Conservation (phyloP, 177 flowering plant species). For the Vitis hybrid region DNA sequence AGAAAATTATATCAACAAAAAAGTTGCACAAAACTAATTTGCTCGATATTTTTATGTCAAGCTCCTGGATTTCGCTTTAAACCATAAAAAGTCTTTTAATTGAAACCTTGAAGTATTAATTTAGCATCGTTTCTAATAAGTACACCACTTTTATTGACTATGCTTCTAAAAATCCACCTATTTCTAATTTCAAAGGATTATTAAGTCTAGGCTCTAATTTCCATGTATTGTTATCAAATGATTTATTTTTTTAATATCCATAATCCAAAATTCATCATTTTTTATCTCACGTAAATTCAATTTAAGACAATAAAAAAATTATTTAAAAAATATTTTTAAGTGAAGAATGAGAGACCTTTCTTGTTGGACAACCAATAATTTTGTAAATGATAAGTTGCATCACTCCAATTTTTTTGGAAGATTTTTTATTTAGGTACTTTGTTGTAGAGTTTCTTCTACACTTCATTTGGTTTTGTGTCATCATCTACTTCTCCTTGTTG, state of each 20-base stretch:
- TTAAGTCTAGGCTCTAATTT: not conserved
- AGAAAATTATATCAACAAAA: too few relatives aligned
- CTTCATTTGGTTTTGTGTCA: not conserved
- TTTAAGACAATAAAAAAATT: too few relatives aligned
- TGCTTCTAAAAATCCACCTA: not conserved
- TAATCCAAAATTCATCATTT: not conserved
- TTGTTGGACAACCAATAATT: not conserved
- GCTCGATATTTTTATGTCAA: not conserved
- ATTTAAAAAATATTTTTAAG: too few relatives aligned
- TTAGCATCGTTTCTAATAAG: not conserved
- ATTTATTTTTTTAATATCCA: too few relatives aligned
- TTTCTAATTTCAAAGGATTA: too few relatives aligned
- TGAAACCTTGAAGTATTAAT: too few relatives aligned
- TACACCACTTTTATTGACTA: too few relatives aligned
- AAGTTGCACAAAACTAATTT: too few relatives aligned
- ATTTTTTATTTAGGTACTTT: too few relatives aligned
- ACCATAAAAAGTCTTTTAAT: not conserved
- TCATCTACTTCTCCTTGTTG: not conserved
- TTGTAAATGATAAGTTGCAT: not conserved
- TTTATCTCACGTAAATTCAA: not conserved
- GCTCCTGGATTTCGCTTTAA: not conserved
- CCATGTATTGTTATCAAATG: not conserved
- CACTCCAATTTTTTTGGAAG: not conserved
- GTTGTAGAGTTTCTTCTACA: not conserved
- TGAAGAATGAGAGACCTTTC: too few relatives aligned